Base-by-base conservation (phyloP, 1,284 basidiomycete genomes). In the Mycena sp. region DNA sequence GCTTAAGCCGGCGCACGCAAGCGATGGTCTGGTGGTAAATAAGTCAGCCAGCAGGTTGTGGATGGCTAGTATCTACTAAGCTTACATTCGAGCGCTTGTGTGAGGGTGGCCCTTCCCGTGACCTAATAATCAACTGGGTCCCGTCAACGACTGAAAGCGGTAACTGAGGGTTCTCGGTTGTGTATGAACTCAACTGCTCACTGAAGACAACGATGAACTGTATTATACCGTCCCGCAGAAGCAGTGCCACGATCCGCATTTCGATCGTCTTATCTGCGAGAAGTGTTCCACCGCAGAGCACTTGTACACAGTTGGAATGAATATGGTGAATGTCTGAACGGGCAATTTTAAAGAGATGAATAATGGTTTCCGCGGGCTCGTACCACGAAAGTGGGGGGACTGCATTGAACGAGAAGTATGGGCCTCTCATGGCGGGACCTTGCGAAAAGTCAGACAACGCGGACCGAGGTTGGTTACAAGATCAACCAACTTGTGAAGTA, bases 141-240 rank as follows among this genome's bases (percentile, higher is more conserved):
- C 53, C 53, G 30, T 56, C 49, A 37, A 62, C 41, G 32, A 50
- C 60, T 62, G 40, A n/a, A 6, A 16, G n/a, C n/a, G n/a, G n/a
- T n/a, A n/a, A n/a, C n/a, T n/a, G n/a, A n/a, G n/a, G n/a, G n/a
- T n/a, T n/a, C n/a, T n/a, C n/a, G n/a, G n/a, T n/a, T n/a, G n/a
- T n/a, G n/a, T n/a, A n/a, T n/a, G n/a, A n/a, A n/a, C n/a, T n/a
- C n/a, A n/a, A n/a, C n/a, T n/a, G n/a, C 40, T 17, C 28, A 63
- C 61, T 37, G 25, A 55, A 63, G 3, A 63, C 61, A 0, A 54
- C 61, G 28, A 63, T 32, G 44, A 63, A 58, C 56, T 56, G 58
- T 0, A 63, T 25, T 10, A 63, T 54, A 21, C 51, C 61, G 26
- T 63, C 61, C 0, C 61, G 40, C 19, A 63, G 38, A 26, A 63